These are phyloP conservation scores for Talaromyces funiculosus DNA, from an alignment of 2,329 filamentous ascomycete species.

Conservation along the genomic window DNA sequence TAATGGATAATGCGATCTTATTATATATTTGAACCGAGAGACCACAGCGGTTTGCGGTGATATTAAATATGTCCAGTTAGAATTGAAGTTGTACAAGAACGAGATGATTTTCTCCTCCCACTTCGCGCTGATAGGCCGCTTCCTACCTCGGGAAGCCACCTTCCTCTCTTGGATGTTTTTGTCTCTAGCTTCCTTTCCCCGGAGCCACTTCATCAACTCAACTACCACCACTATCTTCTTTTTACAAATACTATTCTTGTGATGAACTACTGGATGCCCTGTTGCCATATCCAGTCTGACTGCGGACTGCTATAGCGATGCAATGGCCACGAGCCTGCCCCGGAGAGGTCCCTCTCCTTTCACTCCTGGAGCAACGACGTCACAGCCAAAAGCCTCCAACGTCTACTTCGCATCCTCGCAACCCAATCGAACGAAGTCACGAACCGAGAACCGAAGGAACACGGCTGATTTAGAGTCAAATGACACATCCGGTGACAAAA, in stretches of 20 bases:
- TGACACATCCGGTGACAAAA: conserved; percentile 63
- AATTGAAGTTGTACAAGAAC: background rate
- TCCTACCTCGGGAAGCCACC: background rate
- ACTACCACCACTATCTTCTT: too few relatives aligned
- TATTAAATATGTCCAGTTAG: background rate
- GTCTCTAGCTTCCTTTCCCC: background rate
- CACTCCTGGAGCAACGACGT: conserved; percentile 31
- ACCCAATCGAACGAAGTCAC: conserved; percentile 17
- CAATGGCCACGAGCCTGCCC: conserved; percentile 33
- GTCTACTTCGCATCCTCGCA: conserved; percentile 26
- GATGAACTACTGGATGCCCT: background rate
- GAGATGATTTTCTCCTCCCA: background rate
- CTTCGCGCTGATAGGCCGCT: conserved; percentile 1
- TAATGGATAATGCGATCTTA: background rate
- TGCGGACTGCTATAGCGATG: conserved; percentile 21
- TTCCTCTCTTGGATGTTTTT: conserved; percentile 1
- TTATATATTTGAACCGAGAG: too few relatives aligned
- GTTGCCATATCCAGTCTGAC: background rate
- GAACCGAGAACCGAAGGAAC: conserved; percentile 24
- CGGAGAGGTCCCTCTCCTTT: conserved; percentile 37
- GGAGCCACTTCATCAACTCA: background rate
- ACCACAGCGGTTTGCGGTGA: too few relatives aligned
- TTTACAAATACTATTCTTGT: background rate
- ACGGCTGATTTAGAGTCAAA: conserved; percentile 33
- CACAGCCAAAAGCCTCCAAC: conserved; percentile 27